These are phyloP conservation scores for Pichia inconspicua DNA, from an alignment of 1,139 yeast genomes.

Conservation along the genomic window DNA sequence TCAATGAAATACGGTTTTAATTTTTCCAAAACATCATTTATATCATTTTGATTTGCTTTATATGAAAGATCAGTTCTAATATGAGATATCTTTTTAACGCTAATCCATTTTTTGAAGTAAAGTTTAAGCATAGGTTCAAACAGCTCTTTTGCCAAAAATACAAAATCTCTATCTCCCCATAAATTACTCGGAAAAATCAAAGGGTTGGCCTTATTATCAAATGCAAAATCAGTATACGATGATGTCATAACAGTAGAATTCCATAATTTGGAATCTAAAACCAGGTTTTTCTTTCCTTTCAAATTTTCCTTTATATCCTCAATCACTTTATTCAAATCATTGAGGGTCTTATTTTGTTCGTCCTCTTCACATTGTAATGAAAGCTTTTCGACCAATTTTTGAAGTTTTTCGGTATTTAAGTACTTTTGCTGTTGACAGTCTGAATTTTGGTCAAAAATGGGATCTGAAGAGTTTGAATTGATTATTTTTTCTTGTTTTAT, in stretches of 20 bases:
- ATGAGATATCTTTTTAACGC: neutral
- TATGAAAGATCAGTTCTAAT: neutral
- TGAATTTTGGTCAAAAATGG: too few relatives aligned
- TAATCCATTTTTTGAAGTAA: slow-evolving; percentile 2
- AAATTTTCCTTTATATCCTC: neutral
- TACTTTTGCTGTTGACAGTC: too few relatives aligned
- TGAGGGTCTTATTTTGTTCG: neutral
- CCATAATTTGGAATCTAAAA: slow-evolving; percentile 3
- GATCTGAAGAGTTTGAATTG: too few relatives aligned
- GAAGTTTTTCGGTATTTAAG: too few relatives aligned
- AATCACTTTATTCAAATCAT: neutral
- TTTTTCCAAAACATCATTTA: neutral
- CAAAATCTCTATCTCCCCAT: slow-evolving; percentile 1
- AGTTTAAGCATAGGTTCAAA: slow-evolving; percentile 2
- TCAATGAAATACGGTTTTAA: slow-evolving; percentile 1
- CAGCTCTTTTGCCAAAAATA: slow-evolving; percentile 1
- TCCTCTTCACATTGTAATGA: neutral
- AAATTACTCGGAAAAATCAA: neutral
- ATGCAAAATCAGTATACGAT: neutral
- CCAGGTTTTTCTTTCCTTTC: neutral
- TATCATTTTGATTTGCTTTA: neutral
- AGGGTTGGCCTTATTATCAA: neutral
- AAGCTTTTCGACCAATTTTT: too few relatives aligned
- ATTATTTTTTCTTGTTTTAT: neutral
- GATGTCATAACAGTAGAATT: neutral